Evolutionary conservation across 345 rosid species (phyloP), one percentile per base, ranked within the genome.

Genomic region (Citrus australasica): DNA sequence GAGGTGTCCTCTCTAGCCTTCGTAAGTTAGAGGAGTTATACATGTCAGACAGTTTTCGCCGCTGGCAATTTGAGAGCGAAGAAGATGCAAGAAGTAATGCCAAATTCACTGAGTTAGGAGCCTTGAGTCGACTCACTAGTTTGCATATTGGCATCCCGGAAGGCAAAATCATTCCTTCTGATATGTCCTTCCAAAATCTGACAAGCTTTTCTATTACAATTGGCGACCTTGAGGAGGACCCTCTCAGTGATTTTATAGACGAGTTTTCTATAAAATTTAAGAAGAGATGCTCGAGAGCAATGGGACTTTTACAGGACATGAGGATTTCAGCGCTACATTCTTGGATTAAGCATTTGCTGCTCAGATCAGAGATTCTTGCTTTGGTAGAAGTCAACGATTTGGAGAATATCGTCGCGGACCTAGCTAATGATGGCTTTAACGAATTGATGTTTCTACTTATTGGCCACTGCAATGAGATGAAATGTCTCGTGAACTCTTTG

Each of bases 311-410:
- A 27, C 69, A 8, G 8, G 19, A 1, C 38, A 1, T 30, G 40
- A 19, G 17, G 24, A 2, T 3, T 72, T n/a, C 19, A n/a, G 25
- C 9, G 9, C 1, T 33, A 5, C 27, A 1, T 28, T 2, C n/a
- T 37, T 27, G 56, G 72, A 37, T 42, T 13, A 69, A 69, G 21
- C 19, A 42, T 69, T 35, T 35, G 27, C 9, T 66, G 9, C 22
- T 33, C 7, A 66, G 48, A 11, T 33, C 42, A 17, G 69, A 66
- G 16, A 2, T 1, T 21, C 16, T 66, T 21, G 0, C 1, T 22
- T n/a, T 21, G 14, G 1, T 0, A 10, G 2, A 35, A 0, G n/a
- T 21, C 2, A 2, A 7, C 4, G 24, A 40, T 33, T 2, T 7
- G 22, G 40, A 66, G 16, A 35, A 32, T 21, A 3, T 21, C 2